phyloP scores from a whole-genome alignment of 1,284 basidiomycete species.

The Veloboletus limbatus region DNA sequence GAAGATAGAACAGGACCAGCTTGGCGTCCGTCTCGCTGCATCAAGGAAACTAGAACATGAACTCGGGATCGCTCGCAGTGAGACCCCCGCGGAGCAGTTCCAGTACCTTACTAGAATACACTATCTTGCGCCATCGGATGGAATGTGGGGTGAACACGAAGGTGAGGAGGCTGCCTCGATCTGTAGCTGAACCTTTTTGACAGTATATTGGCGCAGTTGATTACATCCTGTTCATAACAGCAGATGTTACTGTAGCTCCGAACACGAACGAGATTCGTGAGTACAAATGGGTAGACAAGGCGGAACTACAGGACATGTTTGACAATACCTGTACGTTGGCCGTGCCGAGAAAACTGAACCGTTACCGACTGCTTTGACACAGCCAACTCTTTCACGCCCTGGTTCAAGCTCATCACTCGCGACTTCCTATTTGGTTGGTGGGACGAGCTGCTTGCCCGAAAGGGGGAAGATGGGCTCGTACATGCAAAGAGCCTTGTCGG shows the following conservation, averaged over 20 bases:
- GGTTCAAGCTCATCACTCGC: slow-evolving; percentile 98
- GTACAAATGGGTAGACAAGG: slow-evolving; percentile 87
- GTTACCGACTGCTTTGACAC: slow-evolving; percentile 10
- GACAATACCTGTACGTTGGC: slow-evolving; percentile 62
- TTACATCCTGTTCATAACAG: slow-evolving; percentile 95
- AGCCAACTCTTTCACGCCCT: slow-evolving; percentile 94
- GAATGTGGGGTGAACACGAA: slow-evolving; percentile 98
- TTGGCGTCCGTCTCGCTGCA: slow-evolving; percentile 86
- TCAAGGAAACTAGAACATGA: slow-evolving; percentile 97
- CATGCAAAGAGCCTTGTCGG: slow-evolving; percentile 65
- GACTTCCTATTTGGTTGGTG: slow-evolving; percentile 99
- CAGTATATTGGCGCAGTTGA: slow-evolving; percentile 65
- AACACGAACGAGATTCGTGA: slow-evolving; percentile 94
- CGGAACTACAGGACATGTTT: slow-evolving; percentile 91
- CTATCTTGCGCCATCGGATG: slow-evolving; percentile 93
- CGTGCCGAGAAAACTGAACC: slow-evolving; percentile 1
- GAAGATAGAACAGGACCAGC: slow-evolving; percentile 76
- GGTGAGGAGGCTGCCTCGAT: slow-evolving; percentile 47
- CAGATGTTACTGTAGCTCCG: slow-evolving; percentile 80
- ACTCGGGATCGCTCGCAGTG: slow-evolving; percentile 82
- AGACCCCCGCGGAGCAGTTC: slow-evolving; percentile 84
- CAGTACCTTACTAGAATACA: slow-evolving; percentile 97
- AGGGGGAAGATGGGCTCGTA: slow-evolving; percentile 57
- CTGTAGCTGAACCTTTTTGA: slow-evolving; percentile 2
- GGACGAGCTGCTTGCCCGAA: slow-evolving; percentile 80